Evolutionary conservation across 306 rosid species (phyloP), one percentile per base, ranked within the genome.

Genomic region (Glycine soja): DNA sequence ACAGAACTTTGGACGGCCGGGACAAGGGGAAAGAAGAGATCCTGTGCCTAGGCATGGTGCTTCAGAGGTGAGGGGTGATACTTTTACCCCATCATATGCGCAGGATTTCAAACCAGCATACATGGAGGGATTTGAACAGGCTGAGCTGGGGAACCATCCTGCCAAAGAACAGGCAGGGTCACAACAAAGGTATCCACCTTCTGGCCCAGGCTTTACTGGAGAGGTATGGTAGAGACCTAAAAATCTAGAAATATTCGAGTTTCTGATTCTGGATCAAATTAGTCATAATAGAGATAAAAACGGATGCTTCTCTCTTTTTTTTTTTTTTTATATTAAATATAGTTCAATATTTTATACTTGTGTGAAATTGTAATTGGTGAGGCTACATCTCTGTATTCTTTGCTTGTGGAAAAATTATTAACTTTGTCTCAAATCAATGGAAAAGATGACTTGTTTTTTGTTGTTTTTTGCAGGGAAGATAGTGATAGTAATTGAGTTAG

Each of bases 381-480:
- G 34, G 15, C 40, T 59, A 16, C 32, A 48, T 10, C 74, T 14
- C 16, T 58, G 51, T 47, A 56, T 57, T 72, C 6, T 15, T 48
- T 81, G 68, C 71, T 62, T 38, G 48, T 34, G 15, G 61, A 54
- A 67, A 70, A 38, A 5, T 56, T 54, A 53, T 70, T 24, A 18
- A 32, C n/a, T 42, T 46, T n/a, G 64, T 46, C 68, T 75, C 63
- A 8, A 42, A n/a, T 48, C 74, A 63, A 58, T 47, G 42, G 46
- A 7, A 76, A 74, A 62, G 48, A 54, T 88, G 64, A 80, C 69
- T 19, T 48, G 61, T 10, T 65, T 24, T 19, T 34, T 52, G 69
- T 48, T 81, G 54, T 52, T 82, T 79, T 82, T 38, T 89, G 91
- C 93, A 89, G 91, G 89, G 97, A 77, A 88, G 87, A 75, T 87